Evolutionary conservation across 2,329 filamentous ascomycete species (phyloP).

Genomic region (Fusarium sp.): DNA sequence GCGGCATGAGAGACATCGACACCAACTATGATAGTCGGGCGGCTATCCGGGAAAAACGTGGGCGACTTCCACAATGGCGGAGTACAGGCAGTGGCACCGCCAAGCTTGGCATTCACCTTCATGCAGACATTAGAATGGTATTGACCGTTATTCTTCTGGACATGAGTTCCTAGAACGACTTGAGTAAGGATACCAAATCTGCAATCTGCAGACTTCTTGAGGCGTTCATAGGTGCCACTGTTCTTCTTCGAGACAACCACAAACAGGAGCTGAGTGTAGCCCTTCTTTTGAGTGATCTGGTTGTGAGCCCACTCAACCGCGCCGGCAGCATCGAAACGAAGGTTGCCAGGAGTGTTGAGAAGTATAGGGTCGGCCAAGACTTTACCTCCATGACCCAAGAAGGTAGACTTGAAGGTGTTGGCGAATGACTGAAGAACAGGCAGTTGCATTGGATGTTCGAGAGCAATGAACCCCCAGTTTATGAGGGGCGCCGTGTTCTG

Average conservation of each 20-base stretch:
- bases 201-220: slow-evolving; percentile 92
- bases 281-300: slow-evolving; percentile 66
- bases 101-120: slow-evolving; percentile 97
- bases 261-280: slow-evolving; percentile 80
- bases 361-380: slow-evolving; percentile 55
- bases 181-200: slow-evolving; percentile 87
- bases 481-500: slow-evolving; percentile 73
- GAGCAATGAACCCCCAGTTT: slow-evolving; percentile 81
- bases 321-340: slow-evolving; percentile 60
- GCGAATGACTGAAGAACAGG: slow-evolving; percentile 51
- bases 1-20: slow-evolving; percentile 90
- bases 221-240: slow-evolving; percentile 78
- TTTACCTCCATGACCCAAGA: slow-evolving; percentile 64
- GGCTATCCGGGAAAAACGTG: slow-evolving; percentile 56
- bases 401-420: slow-evolving; percentile 60
- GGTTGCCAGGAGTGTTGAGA: slow-evolving; percentile 50
- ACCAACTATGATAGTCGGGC: slow-evolving; percentile 85
- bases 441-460: slow-evolving; percentile 67
- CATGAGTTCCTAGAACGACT: slow-evolving; percentile 79
- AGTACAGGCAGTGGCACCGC: slow-evolving; percentile 76
- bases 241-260: slow-evolving; percentile 82
- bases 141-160: slow-evolving; percentile 77
- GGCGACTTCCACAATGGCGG: slow-evolving; percentile 52
- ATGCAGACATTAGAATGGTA: slow-evolving; percentile 95
- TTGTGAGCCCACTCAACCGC: slow-evolving; percentile 61